Percentiles rank a stretch among this genome's conserved stretches.
phyloP scores from a whole-genome alignment of 1,284 basidiomycete species.

The Naganishia albida region DNA sequence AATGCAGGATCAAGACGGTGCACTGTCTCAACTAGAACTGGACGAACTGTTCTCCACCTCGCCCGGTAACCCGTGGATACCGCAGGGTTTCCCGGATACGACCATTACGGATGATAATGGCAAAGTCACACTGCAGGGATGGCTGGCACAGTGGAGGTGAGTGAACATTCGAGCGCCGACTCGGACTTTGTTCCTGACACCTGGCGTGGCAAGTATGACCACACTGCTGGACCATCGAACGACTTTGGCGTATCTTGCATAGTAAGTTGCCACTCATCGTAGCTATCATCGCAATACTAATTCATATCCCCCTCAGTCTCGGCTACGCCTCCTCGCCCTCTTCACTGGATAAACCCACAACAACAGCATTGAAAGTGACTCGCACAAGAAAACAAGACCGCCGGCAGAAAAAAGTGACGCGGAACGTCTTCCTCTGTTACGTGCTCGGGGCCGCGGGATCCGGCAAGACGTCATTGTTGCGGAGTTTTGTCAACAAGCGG shows the following conservation, averaged over 20 bases:
- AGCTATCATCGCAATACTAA: conserved; percentile 55
- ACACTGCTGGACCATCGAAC: conserved; percentile 89
- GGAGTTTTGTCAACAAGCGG: conserved; percentile 80
- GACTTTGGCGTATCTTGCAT: conserved; percentile 93
- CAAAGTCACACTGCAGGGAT: conserved; percentile 90
- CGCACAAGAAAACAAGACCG: conserved; percentile 80
- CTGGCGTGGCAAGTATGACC: conserved; percentile 71
- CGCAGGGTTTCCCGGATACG: conserved; percentile 82
- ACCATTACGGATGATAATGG: conserved; percentile 87
- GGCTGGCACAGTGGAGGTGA: conserved; percentile 98
- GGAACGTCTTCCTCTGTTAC: conserved; percentile 89
- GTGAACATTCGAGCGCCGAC: conserved; percentile 34
- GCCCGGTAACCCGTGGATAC: conserved; percentile 89
- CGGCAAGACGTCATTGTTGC: conserved; percentile 85
- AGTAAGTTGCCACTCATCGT: conserved; percentile 64
- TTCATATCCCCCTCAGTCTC: conserved; percentile 44
- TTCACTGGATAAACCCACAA: conserved; percentile 56
- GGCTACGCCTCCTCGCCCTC: conserved; percentile 55
- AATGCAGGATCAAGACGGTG: conserved; percentile 86
- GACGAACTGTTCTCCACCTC: conserved; percentile 89
- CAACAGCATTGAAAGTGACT: conserved; percentile 77
- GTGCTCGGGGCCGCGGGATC: conserved; percentile 94
- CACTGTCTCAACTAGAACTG: conserved; percentile 80
- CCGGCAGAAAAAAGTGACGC: conserved; percentile 78
- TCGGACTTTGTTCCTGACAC: conserved; percentile 5